Evolutionary conservation across 1,284 basidiomycete species (phyloP).

Genomic region (Marasmius oreades): DNA sequence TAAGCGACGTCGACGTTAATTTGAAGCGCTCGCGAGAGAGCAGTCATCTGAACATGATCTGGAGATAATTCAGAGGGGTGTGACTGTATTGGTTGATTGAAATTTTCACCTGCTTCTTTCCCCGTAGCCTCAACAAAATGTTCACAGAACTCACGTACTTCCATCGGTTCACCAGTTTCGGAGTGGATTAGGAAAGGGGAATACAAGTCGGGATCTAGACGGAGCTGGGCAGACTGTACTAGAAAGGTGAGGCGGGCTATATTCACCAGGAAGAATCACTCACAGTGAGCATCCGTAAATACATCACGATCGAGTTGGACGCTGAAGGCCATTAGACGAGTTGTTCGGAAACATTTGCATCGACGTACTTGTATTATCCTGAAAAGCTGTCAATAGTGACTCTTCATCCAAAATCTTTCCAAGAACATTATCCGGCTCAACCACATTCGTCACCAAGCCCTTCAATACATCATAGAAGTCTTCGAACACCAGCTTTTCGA

Average conservation of each 20-base stretch:
- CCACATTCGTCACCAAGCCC: slow-evolving; percentile 39
- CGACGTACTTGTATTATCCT: slow-evolving; percentile 46
- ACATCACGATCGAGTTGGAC: slow-evolving; percentile 71
- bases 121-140: slow-evolving; percentile 77
- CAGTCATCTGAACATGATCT: slow-evolving; percentile 85
- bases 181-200: slow-evolving; percentile 76
- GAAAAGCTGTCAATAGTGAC: slow-evolving; percentile 51
- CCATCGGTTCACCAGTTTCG: slow-evolving; percentile 58
- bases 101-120: slow-evolving; percentile 66
- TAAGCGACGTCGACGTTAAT: slow-evolving; percentile 78
- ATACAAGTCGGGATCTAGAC: slow-evolving; percentile 60
- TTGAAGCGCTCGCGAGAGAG: slow-evolving; percentile 66
- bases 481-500: slow-evolving; percentile 62
- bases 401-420: slow-evolving; percentile 34
- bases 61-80: slow-evolving; percentile 4
- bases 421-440: slow-evolving; percentile 33
- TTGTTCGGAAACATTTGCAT: neutral
- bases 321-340: slow-evolving; percentile 29
- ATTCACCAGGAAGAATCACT: slow-evolving; percentile 13
- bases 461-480: slow-evolving; percentile 53
- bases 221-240: slow-evolving; percentile 68
- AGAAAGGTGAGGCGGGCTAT: neutral
- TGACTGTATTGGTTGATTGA: slow-evolving; percentile 1
- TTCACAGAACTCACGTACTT: slow-evolving; percentile 67
- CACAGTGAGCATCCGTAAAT: slow-evolving; percentile 72